Evolutionary conservation across 257 asterid species (phyloP), one percentile per base, ranked within the genome.

Genomic region (Pogostemon cablin): DNA sequence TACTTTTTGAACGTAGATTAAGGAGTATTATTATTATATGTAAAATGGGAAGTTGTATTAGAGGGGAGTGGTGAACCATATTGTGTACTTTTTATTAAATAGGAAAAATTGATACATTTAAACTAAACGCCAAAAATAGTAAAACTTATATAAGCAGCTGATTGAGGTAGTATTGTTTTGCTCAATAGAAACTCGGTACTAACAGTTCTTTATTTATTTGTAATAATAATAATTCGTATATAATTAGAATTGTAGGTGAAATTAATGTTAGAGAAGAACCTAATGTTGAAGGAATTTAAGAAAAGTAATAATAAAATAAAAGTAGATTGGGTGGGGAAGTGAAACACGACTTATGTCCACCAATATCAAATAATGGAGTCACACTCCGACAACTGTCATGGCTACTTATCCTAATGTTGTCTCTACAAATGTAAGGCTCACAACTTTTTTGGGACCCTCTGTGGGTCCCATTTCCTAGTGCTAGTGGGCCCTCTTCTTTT

Each of bases 401-500:
- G 65, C 72, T 81, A 71, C 83, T 46, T 77, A 87, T 69, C 72
- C 63, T 49, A 57, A 47, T 48, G 3, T 53, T 35, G 15, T 12
- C 44, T 56, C 38, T 47, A 48, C 71, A 46, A 2, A 25, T 79
- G 80, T 60, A 62, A 42, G 77, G 67, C 32, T 37, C 49, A 54
- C 4, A 55, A 12, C 63, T 59, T 34, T 70, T 69, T 20, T 20
- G 25, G 7, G 70, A 71, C 66, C 66, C 15, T 49, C 56, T 38
- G 50, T 65, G 75, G 83, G 81, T 10, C 79, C 83, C 70, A 7
- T 41, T 67, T 48, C 6, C 1, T 50, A 20, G 25, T 20, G 25
- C 25, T 20, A 20, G 25, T 69, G 63, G 66, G 41, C 58, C 41
- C 62, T 2, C 9, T 15, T 32, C 25, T 3, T 9, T 56, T 40